Conservation (phyloP, 768 basidiomycete species). For the Kwoniella europaea region DNA sequence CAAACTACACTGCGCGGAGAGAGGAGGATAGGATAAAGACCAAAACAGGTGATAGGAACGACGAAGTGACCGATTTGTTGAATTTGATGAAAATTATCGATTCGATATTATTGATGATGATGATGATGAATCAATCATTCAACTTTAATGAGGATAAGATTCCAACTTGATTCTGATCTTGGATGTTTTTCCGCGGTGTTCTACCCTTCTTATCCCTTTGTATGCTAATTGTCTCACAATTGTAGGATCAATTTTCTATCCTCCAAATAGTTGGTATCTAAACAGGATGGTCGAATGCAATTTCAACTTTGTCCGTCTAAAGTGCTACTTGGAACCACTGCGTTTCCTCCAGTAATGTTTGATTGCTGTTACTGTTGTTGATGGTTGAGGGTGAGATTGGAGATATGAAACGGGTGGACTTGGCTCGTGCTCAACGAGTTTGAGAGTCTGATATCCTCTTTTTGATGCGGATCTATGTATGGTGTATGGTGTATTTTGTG, state of each 20-base stretch:
- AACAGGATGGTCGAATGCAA: too few relatives aligned
- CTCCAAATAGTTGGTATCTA: background rate
- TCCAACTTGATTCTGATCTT: background rate
- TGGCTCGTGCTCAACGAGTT: conserved; percentile 14
- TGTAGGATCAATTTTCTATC: conserved; percentile 1
- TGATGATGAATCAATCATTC: conserved; percentile 2
- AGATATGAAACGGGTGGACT: conserved; percentile 20
- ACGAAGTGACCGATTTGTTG: background rate
- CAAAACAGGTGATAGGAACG: too few relatives aligned
- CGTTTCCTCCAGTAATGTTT: background rate
- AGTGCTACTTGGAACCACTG: too few relatives aligned
- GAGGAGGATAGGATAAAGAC: background rate
- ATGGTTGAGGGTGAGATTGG: background rate
- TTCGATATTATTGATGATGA: background rate
- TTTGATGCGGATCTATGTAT: background rate
- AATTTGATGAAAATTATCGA: background rate
- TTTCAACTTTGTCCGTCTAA: too few relatives aligned
- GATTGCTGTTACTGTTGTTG: background rate
- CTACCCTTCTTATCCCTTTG: background rate
- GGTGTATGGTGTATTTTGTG: background rate
- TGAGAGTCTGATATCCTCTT: background rate
- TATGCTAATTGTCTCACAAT: conserved; percentile 7
- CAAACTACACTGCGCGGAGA: background rate
- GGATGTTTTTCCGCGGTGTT: conserved; percentile 18
- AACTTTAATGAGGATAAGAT: background rate